Percentiles rank a stretch among this genome's conserved stretches.
These are phyloP conservation scores for Penicillium odoratum DNA, from an alignment of 495 filamentous ascomycete species.

Conservation along the genomic window DNA sequence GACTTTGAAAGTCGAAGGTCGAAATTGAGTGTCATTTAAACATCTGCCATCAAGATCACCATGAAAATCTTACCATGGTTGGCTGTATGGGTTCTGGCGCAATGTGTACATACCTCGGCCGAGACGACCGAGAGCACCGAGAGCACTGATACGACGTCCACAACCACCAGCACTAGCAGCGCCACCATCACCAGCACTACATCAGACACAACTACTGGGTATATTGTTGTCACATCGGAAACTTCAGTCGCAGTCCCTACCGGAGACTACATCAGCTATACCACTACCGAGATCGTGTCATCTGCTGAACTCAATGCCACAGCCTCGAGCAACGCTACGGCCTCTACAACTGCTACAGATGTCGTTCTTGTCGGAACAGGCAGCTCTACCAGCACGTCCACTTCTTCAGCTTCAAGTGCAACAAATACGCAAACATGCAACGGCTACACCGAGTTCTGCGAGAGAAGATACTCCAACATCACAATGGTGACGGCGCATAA, in stretches of 20 bases:
- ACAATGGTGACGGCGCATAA: constrained; percentile 87
- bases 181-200: constrained; percentile 2
- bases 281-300: constrained; percentile 23
- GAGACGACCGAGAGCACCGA: not conserved
- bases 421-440: constrained; percentile 82
- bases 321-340: constrained; percentile 34
- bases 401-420: constrained; percentile 42
- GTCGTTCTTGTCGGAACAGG: constrained; percentile 29
- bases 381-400: constrained; percentile 43
- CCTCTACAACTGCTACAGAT: constrained; percentile 34
- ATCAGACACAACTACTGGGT: constrained; percentile 36
- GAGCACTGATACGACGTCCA: constrained; percentile 17
- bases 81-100: not conserved
- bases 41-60: not conserved
- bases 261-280: constrained; percentile 22
- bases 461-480: constrained; percentile 82
- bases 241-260: constrained; percentile 37
- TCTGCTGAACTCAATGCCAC: constrained; percentile 5
- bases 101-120: not conserved
- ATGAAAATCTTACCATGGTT: constrained; percentile 1
- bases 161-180: constrained; percentile 1
- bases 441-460: constrained; percentile 77
- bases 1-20: not conserved
- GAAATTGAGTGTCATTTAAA: not conserved
- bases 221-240: constrained; percentile 21